A percentile compares a stretch with the other conserved stretches of the same genome.
These are phyloP conservation scores for Ustilago crameri DNA, from an alignment of 1,284 basidiomycete genomes.

Conservation along the genomic window DNA sequence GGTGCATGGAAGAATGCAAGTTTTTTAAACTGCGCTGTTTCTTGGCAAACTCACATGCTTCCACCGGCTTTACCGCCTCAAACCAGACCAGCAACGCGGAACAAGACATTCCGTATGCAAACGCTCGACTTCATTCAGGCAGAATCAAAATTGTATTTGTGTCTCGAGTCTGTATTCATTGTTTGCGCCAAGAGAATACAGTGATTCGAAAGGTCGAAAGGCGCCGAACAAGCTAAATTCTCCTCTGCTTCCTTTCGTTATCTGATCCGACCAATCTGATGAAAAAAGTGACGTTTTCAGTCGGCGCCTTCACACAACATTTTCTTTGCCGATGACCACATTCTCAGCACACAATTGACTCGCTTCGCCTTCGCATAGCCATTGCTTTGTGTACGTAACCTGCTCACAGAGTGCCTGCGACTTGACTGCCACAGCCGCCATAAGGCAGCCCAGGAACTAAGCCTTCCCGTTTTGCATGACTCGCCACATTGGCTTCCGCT, in stretches of 20 bases:
- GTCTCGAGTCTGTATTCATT: too few species aligned
- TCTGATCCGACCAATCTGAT: slow-evolving; percentile 41
- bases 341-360: background rate
- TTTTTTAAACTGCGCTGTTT: slow-evolving; percentile 13
- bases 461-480: background rate
- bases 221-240: too few species aligned
- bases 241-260: slow-evolving; percentile 20
- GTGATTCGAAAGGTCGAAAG: too few species aligned
- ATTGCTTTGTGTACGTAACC: too few species aligned
- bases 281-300: background rate
- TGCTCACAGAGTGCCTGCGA: too few species aligned
- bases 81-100: background rate
- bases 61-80: background rate
- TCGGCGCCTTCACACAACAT: background rate
- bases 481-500: background rate
- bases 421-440: too few species aligned
- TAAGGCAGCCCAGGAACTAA: too few species aligned
- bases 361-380: too few species aligned
- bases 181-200: too few species aligned
- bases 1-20: too few species aligned
- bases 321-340: slow-evolving; percentile 5
- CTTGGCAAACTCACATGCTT: slow-evolving; percentile 21
- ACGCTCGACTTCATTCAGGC: too few species aligned
- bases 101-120: background rate
- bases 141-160: too few species aligned